Evolutionary conservation across 495 filamentous ascomycete genomes (phyloP).

Genomic region (Trichocladium uniseriatum): DNA sequence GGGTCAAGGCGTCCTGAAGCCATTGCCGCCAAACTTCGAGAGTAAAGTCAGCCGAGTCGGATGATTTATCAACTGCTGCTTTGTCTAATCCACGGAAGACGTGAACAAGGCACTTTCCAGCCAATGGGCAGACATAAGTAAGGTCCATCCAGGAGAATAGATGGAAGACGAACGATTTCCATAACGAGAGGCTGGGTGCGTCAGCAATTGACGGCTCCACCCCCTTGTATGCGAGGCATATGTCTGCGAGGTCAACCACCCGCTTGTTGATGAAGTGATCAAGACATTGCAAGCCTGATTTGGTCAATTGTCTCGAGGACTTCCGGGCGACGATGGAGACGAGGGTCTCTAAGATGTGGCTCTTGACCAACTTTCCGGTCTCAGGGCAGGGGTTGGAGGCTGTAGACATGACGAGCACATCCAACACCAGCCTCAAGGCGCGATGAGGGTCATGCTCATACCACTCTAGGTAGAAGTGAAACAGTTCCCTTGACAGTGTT

Average conservation of each 20-base stretch:
- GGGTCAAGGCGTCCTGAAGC: conserved; percentile 37
- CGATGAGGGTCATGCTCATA: conserved; percentile 66
- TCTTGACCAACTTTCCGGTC: conserved; percentile 28
- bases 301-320: conserved; percentile 46
- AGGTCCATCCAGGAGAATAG: conserved; percentile 54
- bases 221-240: conserved; percentile 29
- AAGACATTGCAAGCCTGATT: conserved; percentile 52
- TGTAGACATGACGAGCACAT: conserved; percentile 46
- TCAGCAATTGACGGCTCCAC: conserved; percentile 19
- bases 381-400: conserved; percentile 37
- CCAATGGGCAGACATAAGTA: conserved; percentile 52
- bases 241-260: conserved; percentile 33
- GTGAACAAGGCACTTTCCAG: conserved; percentile 54
- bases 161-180: conserved; percentile 37
- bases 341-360: conserved; percentile 32
- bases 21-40: conserved; percentile 40
- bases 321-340: conserved; percentile 42
- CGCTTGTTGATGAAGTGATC: conserved; percentile 50
- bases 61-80: conserved; percentile 24
- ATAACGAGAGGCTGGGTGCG: conserved; percentile 18
- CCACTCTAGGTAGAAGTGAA: conserved; percentile 62
- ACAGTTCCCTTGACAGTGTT: conserved; percentile 47
- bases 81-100: conserved; percentile 38
- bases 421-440: conserved; percentile 63
- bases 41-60: conserved; percentile 20